Evolutionary conservation across 148 eudicot genomes (phyloP), one percentile per base, ranked within the genome.

Genomic region (Rhododendron henanense): DNA sequence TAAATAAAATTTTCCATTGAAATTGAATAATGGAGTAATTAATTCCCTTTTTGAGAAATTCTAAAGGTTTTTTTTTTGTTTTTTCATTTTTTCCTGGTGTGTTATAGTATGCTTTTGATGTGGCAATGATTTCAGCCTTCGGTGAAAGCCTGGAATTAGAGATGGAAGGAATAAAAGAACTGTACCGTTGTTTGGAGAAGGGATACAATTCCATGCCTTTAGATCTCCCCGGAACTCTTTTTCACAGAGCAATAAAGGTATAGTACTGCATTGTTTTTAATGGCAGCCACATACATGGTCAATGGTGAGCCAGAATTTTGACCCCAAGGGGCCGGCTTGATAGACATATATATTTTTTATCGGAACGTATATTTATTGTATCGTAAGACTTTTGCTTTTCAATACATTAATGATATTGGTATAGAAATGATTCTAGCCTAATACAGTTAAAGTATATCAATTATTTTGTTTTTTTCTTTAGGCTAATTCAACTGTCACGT

Each of bases 191-290:
- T 63, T 87, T 96, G 83, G 97, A 94, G 90, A 96, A 91, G 90
- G 99, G 99, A 3, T 96, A 95, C 91, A 96, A 96, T 88, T 96
- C 99, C 85, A 95, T 96, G 98, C 98, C 99, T 71, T 81, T 96
- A 77, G 80, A 94, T 89, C 85, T 96, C 65, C 99, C 96, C 1
- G 98, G 98, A 79, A 95, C 97, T 82, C 92, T 92, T 50, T 96
- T 91, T 82, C 85, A 87, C 89, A 91, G 81, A 67, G 90, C 95
- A 11, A 84, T 92, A 86, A 93, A 92, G 94, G 95, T 91, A 81
- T 48, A 15, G 6, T 2, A 41, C 44, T 41, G 63, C 63, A 57
- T 16, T 16, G 21, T 57, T 55, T 2, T 14, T 2, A 51, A 14
- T 14, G 57, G 19, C 15, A 53, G 57, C 15, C 16, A 53, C 57